Conservation (phyloP, 2,329 filamentous ascomycete species). For the Arthrinium phaeospermum region DNA sequence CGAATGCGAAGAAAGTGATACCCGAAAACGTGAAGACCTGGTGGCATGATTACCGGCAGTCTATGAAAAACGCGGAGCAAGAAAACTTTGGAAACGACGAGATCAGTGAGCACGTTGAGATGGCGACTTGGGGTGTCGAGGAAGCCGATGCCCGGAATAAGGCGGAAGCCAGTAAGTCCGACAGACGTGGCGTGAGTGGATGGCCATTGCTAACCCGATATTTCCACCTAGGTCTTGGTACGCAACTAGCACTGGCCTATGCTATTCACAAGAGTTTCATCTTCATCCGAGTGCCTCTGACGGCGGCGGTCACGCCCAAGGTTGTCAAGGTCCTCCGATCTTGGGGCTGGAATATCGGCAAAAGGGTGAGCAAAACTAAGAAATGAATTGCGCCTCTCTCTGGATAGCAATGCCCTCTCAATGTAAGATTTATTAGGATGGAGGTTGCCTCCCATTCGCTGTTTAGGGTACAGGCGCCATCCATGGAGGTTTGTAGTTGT, state of each 20-base stretch:
- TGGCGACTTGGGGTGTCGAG: conserved; percentile 65
- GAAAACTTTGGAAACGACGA: conserved; percentile 50
- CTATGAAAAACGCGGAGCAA: conserved; percentile 52
- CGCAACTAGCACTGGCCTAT: conserved; percentile 90
- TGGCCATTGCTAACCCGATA: not conserved
- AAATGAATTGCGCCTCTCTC: not conserved
- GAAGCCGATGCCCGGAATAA: conserved; percentile 66
- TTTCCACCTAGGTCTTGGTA: conserved; percentile 62
- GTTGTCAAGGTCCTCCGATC: conserved; percentile 86
- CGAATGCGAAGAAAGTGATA: conserved; percentile 62
- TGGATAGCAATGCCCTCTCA: not conserved
- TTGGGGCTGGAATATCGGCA: conserved; percentile 97
- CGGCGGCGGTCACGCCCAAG: conserved; percentile 88
- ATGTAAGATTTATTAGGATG: not conserved
- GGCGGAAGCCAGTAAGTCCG: conserved; percentile 74
- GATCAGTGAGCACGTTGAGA: conserved; percentile 53
- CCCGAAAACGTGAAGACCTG: conserved; percentile 62
- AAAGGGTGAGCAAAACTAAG: conserved; percentile 51
- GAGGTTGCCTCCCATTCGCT: not conserved
- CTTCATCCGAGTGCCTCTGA: conserved; percentile 91
- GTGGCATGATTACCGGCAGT: conserved; percentile 56
- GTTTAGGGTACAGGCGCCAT: not conserved
- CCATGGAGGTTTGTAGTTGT: not conserved
- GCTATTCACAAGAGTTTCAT: conserved; percentile 98
- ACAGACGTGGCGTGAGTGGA: not conserved